phyloP scores from a whole-genome alignment of 192 early-diverging fungal species.

The Entomortierella beljakovae region DNA sequence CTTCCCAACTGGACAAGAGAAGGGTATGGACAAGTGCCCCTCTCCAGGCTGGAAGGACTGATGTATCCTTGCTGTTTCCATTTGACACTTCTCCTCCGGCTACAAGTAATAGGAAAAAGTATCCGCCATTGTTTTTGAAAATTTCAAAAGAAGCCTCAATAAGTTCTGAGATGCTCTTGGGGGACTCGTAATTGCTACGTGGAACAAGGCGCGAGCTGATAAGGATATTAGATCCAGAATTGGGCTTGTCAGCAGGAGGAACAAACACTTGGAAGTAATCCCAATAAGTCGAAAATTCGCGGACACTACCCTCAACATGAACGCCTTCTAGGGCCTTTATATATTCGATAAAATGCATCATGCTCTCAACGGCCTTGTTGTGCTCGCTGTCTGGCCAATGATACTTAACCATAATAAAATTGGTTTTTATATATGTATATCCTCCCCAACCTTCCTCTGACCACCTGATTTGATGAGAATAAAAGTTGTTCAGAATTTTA shows the following conservation, averaged over 20 bases:
- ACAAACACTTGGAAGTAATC: neutral
- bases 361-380: neutral
- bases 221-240: slow-evolving; percentile 22
- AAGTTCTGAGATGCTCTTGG: neutral
- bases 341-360: slow-evolving; percentile 7
- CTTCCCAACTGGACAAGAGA: neutral
- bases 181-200: slow-evolving; percentile 31
- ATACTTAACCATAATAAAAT: neutral
- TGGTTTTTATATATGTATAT: neutral
- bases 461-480: slow-evolving; percentile 17
- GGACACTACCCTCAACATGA: neutral
- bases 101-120: slow-evolving; percentile 33
- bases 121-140: neutral
- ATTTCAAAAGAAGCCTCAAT: slow-evolving; percentile 9
- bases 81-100: slow-evolving; percentile 31
- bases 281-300: slow-evolving; percentile 14
- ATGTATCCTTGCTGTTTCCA: slow-evolving; percentile 13
- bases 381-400: slow-evolving; percentile 1
- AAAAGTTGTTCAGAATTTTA: slow-evolving; percentile 12
- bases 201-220: slow-evolving; percentile 55
- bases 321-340: neutral
- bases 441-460: slow-evolving; percentile 30
- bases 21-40: slow-evolving; percentile 27
- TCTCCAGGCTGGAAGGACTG: slow-evolving; percentile 54
- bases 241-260: neutral